Percentiles rank a stretch among this genome's conserved stretches.
phyloP scores from a whole-genome alignment of 2,329 filamentous ascomycete species.

The Coniella vitis region DNA sequence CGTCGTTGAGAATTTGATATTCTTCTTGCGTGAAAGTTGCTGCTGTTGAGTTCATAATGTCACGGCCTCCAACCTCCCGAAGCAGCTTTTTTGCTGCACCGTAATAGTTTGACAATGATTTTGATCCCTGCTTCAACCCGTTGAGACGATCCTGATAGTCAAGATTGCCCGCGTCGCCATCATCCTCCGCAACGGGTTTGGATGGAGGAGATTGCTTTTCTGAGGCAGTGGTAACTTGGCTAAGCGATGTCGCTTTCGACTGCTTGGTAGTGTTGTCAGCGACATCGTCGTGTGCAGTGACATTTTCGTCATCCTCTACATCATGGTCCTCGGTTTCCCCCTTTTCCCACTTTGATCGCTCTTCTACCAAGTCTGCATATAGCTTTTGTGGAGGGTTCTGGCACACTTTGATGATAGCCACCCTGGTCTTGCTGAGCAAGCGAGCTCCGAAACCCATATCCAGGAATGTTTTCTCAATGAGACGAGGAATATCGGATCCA shows the following conservation, averaged over 20 bases:
- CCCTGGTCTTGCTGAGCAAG: conserved; percentile 68
- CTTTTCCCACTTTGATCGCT: conserved; percentile 66
- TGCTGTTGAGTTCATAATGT: conserved; percentile 41
- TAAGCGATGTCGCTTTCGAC: background rate
- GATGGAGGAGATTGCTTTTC: background rate
- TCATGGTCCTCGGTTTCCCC: conserved; percentile 37
- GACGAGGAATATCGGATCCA: conserved; percentile 59
- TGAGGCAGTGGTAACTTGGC: conserved; percentile 13
- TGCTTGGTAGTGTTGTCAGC: background rate
- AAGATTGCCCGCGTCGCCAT: background rate
- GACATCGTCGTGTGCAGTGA: conserved; percentile 27
- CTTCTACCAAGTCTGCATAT: conserved; percentile 52
- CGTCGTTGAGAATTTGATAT: conserved; percentile 41
- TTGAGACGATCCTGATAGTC: conserved; percentile 3
- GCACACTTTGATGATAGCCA: conserved; percentile 85
- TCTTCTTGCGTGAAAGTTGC: conserved; percentile 37
- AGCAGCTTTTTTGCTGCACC: conserved; percentile 42
- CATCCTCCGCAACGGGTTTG: background rate
- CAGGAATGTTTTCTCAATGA: conserved; percentile 70
- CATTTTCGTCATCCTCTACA: conserved; percentile 25
- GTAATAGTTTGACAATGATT: conserved; percentile 40
- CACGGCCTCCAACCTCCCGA: conserved; percentile 41
- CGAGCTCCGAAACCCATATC: conserved; percentile 68
- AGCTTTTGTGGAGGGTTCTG: conserved; percentile 59
- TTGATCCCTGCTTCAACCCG: conserved; percentile 35